Evolutionary conservation across 139 green algal species (phyloP), one percentile per base, ranked within the genome.

Genomic region (Volvox reticuliferus): DNA sequence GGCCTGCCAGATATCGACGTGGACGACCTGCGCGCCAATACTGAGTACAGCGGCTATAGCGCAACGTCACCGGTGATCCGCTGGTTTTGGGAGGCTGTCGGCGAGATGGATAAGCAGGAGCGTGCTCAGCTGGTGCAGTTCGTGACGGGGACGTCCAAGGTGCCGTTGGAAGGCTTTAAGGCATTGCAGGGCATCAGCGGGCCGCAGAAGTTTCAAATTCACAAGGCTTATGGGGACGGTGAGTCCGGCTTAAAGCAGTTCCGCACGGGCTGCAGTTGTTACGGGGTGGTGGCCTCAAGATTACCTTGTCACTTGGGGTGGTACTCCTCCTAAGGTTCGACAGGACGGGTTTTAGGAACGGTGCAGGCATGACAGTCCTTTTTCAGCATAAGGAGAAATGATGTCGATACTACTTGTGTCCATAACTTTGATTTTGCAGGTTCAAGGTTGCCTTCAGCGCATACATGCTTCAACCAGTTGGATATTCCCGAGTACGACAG

Each of bases 401-500:
- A 55, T 14, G 5, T 55, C 5, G 5, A 55, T 55, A 5, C 9
- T 55, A 5, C 44, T 55, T 5, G 44, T 55, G 44, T 55, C 44
- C 44, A 55, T 55, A 9, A 9, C 9, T 9, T 55, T 55, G 44
- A 55, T 55, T 55, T 55, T 9, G 44, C 83, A 36, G 91, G 96
- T 26, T 85, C 75, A 44, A 95, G 97, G 18, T 95, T 99, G 90
- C 97, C 97, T 33, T 95, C 90, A 22, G 96, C 98, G 20, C 98
- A 99, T 94, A 99, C 98, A 17, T 99, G 96, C 92, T 99, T 99
- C 96, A 99, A 99, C 94, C 97, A 99, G 95, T 94, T 99, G 65
- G 98, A 99, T 87, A 91, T 99, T 75, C 93, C 96, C 1, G 98
- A 99, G 94, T 99, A 99, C 89, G 89, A 95, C 32, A 97, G 67